Percentiles rank a stretch among this genome's conserved stretches.
These are phyloP conservation scores for Syzygium aromaticum DNA, from an alignment of 345 rosid genomes.

Conservation along the genomic window DNA sequence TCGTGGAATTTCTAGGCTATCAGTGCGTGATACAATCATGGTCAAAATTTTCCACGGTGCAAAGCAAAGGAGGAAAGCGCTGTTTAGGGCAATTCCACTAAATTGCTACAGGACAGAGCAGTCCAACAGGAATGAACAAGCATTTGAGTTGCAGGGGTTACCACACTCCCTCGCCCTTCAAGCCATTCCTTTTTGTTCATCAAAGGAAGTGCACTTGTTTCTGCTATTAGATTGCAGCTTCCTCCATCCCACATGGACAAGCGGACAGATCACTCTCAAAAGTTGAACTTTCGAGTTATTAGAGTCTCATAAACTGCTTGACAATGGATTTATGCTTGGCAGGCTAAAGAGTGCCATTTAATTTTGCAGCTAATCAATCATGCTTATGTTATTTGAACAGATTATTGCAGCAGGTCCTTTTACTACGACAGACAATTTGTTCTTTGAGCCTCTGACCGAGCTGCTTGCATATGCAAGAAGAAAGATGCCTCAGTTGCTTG, in stretches of 20 bases:
- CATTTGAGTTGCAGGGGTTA: background rate
- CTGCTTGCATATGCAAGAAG: conserved; percentile 74
- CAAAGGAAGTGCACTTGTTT: background rate
- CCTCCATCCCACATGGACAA: background rate
- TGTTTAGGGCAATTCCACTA: background rate
- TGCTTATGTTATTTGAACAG: conserved; percentile 21
- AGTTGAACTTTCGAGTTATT: background rate
- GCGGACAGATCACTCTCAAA: background rate
- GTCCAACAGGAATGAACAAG: background rate
- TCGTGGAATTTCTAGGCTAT: background rate
- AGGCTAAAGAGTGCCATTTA: background rate
- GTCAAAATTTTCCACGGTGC: background rate
- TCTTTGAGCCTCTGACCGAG: conserved; percentile 83
- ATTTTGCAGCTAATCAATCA: background rate
- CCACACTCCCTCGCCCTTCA: background rate
- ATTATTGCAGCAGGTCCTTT: conserved; percentile 91
- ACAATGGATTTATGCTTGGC: background rate
- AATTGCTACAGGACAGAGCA: background rate
- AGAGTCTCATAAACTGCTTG: background rate
- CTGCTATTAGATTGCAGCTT: background rate
- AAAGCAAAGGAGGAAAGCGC: background rate
- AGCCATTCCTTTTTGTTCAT: background rate
- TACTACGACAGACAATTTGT: conserved; percentile 71
- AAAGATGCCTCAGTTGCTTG: conserved; percentile 72
- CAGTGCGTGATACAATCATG: background rate